phyloP scores from a whole-genome alignment of 2,329 filamentous ascomycete genomes.

The Trichoderma brevicompactum region DNA sequence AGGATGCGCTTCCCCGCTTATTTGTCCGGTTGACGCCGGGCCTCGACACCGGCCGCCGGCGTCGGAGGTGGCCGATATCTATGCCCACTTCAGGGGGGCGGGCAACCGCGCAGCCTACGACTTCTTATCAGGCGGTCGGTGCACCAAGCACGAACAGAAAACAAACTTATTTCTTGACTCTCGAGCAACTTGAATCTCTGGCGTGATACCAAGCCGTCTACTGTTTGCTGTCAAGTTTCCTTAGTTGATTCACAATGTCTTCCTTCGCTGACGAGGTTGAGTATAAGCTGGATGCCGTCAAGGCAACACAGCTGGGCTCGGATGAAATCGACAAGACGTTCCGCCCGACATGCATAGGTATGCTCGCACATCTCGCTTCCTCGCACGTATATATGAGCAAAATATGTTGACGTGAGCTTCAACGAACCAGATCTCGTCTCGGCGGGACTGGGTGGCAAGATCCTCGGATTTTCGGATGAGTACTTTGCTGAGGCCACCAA shows the following conservation, averaged over 20 bases:
- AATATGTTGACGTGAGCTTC: not conserved
- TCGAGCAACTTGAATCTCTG: not conserved
- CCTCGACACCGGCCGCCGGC: constrained; percentile 33
- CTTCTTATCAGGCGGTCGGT: constrained; percentile 11
- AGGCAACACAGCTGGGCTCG: constrained; percentile 53
- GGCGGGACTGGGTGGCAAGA: constrained; percentile 63
- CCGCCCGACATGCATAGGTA: constrained; percentile 65
- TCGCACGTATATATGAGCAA: not conserved
- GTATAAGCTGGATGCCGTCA: constrained; percentile 61
- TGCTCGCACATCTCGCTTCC: constrained; percentile 7
- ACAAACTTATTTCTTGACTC: not conserved
- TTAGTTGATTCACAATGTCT: constrained; percentile 38
- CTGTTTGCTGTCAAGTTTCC: not conserved
- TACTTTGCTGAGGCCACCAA: constrained; percentile 71
- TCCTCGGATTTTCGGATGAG: constrained; percentile 68
- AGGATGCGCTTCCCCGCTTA: constrained; percentile 16
- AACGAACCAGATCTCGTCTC: constrained; percentile 67
- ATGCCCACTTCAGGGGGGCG: constrained; percentile 32
- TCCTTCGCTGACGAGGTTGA: constrained; percentile 51
- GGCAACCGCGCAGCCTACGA: not conserved
- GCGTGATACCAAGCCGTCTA: not conserved
- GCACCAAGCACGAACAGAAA: not conserved
- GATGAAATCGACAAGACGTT: constrained; percentile 65
- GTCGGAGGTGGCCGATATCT: constrained; percentile 41
- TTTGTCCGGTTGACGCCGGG: constrained; percentile 23